These are phyloP conservation scores for Saposhnikovia divaricata DNA, from an alignment of 129 eudicot genomes.

Conservation along the genomic window DNA sequence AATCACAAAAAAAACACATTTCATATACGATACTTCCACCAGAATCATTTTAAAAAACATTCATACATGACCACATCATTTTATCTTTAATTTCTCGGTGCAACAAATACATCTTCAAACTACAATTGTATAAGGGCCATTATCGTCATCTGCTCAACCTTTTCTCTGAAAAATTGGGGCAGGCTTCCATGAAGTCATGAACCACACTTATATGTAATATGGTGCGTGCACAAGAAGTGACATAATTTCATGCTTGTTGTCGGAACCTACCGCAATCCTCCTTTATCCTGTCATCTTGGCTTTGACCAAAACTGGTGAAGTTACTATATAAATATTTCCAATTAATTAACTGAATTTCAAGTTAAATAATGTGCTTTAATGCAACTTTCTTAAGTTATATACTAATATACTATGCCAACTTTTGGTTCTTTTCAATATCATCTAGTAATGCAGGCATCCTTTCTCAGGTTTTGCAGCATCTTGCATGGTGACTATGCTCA, in stretches of 20 bases:
- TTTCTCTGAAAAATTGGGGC: background rate
- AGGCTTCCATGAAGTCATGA: background rate
- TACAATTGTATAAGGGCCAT: too few relatives aligned
- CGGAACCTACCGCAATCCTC: background rate
- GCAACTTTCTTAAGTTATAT: background rate
- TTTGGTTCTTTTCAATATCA: background rate
- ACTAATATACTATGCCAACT: background rate
- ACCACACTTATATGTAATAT: background rate
- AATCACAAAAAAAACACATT: background rate
- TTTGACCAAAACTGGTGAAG: background rate
- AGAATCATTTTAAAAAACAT: background rate
- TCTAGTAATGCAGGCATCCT: background rate
- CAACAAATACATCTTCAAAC: too few relatives aligned
- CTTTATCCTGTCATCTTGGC: background rate
- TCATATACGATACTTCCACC: background rate
- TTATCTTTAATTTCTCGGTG: too few relatives aligned
- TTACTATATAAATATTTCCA: background rate
- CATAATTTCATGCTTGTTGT: background rate
- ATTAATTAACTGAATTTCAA: background rate
- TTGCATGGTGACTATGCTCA: slow-evolving; percentile 98
- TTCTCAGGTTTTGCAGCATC: slow-evolving; percentile 86
- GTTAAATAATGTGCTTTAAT: background rate
- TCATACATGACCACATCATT: background rate
- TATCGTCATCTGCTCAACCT: background rate
- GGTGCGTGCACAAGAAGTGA: background rate